Base-by-base conservation (phyloP, 192 early-diverging fungal species). In the Backusella macrospora region DNA sequence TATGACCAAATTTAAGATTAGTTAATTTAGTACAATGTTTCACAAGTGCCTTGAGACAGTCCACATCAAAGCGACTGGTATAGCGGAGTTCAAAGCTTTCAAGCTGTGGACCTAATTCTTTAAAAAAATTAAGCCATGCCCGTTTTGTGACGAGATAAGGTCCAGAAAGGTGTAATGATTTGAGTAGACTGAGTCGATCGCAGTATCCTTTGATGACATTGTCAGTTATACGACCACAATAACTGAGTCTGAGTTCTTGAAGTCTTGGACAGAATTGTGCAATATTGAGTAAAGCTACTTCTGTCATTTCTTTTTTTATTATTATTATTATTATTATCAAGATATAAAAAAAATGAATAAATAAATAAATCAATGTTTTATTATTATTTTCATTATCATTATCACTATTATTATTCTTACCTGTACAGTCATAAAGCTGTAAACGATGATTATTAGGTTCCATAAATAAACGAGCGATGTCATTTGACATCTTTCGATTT, bases 341-440 rank as follows among this genome's bases (percentile, higher is more conserved):
- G 29, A n/a, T n/a, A n/a, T n/a, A n/a, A 2, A 34, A 34, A 34
- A 34, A 34, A 34, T 34, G 29, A 2, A 34, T 34, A 2, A 34
- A 34, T 34, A 15, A 6, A 52, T 8, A 16, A 49, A 39, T 23
- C 1, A 44, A 68, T 42, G 13, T 47, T 72, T 42, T 45, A 12
- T 34, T 34, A 47, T 45, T 16, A 3, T 26, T 29, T 23, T 9
- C 18, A 44, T 6, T 43, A 80, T 78, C 64, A 66, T 14, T 23
- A 62, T 44, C 9, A 2, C 3, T n/a, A 21, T 21, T 6, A 15
- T 7, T 7, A 68, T 10, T 23, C 71, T 55, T 73, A 71, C 87
- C 79, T 14, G 94, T 92, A 73, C 93, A 95, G 63, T 97, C 95
- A 80, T 92, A 95, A 16, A 97, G 83, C 3, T 82, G 73, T 6